Conservation (phyloP, 176 grass and related monocot species). For the Echinochloa phyllopogon region DNA sequence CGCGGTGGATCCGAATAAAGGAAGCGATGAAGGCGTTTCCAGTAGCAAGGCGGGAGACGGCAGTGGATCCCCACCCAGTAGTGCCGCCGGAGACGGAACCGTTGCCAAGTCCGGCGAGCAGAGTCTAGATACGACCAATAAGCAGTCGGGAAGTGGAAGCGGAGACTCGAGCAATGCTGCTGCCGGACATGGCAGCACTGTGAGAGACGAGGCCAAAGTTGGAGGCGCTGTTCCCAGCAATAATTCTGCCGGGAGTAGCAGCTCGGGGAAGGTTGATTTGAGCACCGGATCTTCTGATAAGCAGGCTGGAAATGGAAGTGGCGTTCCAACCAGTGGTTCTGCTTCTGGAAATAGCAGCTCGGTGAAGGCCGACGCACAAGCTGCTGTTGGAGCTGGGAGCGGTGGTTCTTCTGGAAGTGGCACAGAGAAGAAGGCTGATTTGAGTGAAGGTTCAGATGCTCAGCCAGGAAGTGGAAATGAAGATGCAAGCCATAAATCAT, state of each 20-base stretch:
- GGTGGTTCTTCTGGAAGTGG: slow-evolving; percentile 27
- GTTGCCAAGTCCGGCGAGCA: not conserved
- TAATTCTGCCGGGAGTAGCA: slow-evolving; percentile 26
- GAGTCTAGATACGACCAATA: not conserved
- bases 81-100: not conserved
- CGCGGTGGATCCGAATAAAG: slow-evolving; percentile 5
- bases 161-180: not conserved
- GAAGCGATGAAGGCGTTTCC: not conserved
- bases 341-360: slow-evolving; percentile 33
- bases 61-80: slow-evolving; percentile 35
- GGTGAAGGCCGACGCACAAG: not conserved
- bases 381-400: not conserved
- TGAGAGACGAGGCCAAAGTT: slow-evolving; percentile 9
- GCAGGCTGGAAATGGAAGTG: slow-evolving; percentile 1
- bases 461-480: not conserved
- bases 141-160: slow-evolving; percentile 24
- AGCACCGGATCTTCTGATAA: slow-evolving; percentile 13
- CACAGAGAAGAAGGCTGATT: slow-evolving; percentile 10
- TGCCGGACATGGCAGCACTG: slow-evolving; percentile 23
- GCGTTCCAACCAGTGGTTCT: slow-evolving; percentile 33
- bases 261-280: slow-evolving; percentile 6
- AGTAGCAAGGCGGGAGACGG: slow-evolving; percentile 11
- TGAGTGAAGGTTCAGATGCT: slow-evolving; percentile 31
- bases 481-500: slow-evolving; percentile 15
- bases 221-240: not conserved